phyloP scores from a whole-genome alignment of 805 yeast species.

The Kregervanrija pseudodelftensis region DNA sequence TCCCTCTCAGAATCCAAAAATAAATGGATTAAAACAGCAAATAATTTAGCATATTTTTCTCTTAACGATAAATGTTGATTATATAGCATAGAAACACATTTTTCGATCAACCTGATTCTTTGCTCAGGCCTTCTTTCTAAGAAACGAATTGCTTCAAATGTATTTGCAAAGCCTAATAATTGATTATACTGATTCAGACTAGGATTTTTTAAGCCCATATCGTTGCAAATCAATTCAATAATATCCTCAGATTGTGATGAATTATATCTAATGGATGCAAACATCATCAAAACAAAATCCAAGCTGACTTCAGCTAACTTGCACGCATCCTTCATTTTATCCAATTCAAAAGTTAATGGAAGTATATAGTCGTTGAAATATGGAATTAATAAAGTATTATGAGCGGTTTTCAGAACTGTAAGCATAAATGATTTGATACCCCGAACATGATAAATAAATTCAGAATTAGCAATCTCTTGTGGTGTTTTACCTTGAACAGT shows the following conservation, averaged over 20 bases:
- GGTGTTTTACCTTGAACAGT: slow-evolving; percentile 32
- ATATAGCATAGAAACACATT: slow-evolving; percentile 46
- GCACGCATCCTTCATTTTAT: slow-evolving; percentile 72
- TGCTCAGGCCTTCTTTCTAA: slow-evolving; percentile 44
- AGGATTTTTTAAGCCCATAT: slow-evolving; percentile 29
- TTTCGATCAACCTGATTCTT: slow-evolving; percentile 40
- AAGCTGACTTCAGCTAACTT: slow-evolving; percentile 60
- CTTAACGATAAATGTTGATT: slow-evolving; percentile 70
- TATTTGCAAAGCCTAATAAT: slow-evolving; percentile 63
- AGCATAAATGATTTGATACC: slow-evolving; percentile 58
- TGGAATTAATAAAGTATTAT: slow-evolving; percentile 45
- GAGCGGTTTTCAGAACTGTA: slow-evolving; percentile 46
- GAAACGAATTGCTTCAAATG: slow-evolving; percentile 62
- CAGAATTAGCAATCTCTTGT: slow-evolving; percentile 51
- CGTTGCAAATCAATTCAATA: slow-evolving; percentile 36
- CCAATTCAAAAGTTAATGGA: slow-evolving; percentile 62
- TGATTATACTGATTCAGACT: slow-evolving; percentile 59
- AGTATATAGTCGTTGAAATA: slow-evolving; percentile 46
- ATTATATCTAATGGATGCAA: slow-evolving; percentile 44
- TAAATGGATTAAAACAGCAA: slow-evolving; percentile 75
- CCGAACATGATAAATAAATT: slow-evolving; percentile 56
- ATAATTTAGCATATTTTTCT: slow-evolving; percentile 59
- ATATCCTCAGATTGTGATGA: slow-evolving; percentile 34
- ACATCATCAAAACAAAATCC: slow-evolving; percentile 33
- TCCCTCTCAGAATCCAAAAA: slow-evolving; percentile 42